Percentiles rank a stretch among this genome's conserved stretches.
These are phyloP conservation scores for Dacryopinax spathularia DNA, from an alignment of 768 basidiomycete species.

Conservation along the genomic window DNA sequence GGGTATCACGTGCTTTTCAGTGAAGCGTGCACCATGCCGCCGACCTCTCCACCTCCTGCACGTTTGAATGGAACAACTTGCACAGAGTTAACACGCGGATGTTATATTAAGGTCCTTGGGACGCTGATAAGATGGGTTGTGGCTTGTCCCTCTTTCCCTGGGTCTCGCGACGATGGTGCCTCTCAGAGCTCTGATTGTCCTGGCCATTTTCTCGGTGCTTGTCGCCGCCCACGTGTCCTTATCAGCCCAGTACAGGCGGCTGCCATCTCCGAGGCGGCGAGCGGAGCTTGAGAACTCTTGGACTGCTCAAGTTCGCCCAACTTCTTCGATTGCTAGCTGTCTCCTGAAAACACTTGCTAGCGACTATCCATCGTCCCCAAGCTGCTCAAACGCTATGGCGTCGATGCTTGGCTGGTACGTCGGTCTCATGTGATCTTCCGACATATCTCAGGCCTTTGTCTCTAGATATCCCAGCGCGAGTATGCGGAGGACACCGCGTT, in stretches of 20 bases:
- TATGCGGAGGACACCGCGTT: constrained; percentile 43
- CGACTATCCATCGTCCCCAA: constrained; percentile 31
- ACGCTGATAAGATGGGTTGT: too few species aligned
- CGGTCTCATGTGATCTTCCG: neutral
- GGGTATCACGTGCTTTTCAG: neutral
- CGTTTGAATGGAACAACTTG: neutral
- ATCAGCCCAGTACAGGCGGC: neutral
- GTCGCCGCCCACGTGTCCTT: neutral
- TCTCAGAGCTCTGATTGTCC: neutral
- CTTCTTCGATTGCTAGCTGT: neutral
- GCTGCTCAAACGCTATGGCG: constrained; percentile 31
- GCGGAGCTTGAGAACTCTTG: neutral
- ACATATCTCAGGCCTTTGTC: neutral
- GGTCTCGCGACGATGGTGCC: neutral
- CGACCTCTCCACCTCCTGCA: neutral
- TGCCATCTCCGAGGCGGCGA: neutral
- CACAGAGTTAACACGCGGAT: too few species aligned
- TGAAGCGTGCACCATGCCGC: neutral
- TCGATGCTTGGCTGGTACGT: constrained; percentile 33
- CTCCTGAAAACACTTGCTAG: constrained; percentile 9
- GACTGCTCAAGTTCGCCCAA: neutral
- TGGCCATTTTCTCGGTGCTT: neutral
- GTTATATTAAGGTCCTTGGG: too few species aligned
- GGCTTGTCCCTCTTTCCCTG: too few species aligned
- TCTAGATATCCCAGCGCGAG: constrained; percentile 29